A percentile compares a stretch with the other conserved stretches of the same genome.
Evolutionary conservation across 2,329 filamentous ascomycete genomes (phyloP).

Genomic region (Exophiala viscosa): DNA sequence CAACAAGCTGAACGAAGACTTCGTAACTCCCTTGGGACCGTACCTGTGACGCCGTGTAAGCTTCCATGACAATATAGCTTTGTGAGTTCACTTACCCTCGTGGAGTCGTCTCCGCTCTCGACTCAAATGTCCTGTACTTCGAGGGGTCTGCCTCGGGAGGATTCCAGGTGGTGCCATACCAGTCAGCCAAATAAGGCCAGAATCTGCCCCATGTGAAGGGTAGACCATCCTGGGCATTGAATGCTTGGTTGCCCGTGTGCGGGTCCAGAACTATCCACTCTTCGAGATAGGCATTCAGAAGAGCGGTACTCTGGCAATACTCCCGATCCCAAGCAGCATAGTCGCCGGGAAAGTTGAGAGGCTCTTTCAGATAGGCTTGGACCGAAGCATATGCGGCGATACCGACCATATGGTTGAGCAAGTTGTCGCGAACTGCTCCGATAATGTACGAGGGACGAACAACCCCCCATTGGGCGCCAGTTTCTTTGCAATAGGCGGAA

Average conservation of each 20-base stretch:
- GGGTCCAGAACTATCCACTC: slow-evolving; percentile 49
- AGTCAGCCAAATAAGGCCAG: slow-evolving; percentile 46
- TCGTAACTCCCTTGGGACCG: slow-evolving; percentile 39
- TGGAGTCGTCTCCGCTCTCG: slow-evolving; percentile 7
- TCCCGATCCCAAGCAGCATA: slow-evolving; percentile 42
- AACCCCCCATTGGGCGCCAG: slow-evolving; percentile 41
- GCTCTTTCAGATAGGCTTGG: slow-evolving; percentile 39
- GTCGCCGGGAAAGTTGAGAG: slow-evolving; percentile 45
- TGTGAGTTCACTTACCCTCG: slow-evolving; percentile 1
- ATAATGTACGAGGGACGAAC: slow-evolving; percentile 48
- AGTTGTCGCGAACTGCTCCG: slow-evolving; percentile 47
- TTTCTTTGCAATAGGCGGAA: slow-evolving; percentile 37
- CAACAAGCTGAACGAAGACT: slow-evolving; percentile 40
- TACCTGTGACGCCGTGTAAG: slow-evolving; percentile 33
- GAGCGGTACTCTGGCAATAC: slow-evolving; percentile 32
- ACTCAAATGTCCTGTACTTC: slow-evolving; percentile 23
- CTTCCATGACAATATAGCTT: background rate
- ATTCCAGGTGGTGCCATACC: slow-evolving; percentile 40
- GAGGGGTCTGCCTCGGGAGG: slow-evolving; percentile 28
- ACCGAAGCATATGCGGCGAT: slow-evolving; percentile 50
- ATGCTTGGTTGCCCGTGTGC: slow-evolving; percentile 41
- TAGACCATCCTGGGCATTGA: slow-evolving; percentile 48
- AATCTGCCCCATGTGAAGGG: slow-evolving; percentile 47
- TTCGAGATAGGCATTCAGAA: slow-evolving; percentile 47
- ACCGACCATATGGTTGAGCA: slow-evolving; percentile 48